Evolutionary conservation across 2,329 filamentous ascomycete genomes (phyloP).

Genomic region (Ophiostoma sp.): DNA sequence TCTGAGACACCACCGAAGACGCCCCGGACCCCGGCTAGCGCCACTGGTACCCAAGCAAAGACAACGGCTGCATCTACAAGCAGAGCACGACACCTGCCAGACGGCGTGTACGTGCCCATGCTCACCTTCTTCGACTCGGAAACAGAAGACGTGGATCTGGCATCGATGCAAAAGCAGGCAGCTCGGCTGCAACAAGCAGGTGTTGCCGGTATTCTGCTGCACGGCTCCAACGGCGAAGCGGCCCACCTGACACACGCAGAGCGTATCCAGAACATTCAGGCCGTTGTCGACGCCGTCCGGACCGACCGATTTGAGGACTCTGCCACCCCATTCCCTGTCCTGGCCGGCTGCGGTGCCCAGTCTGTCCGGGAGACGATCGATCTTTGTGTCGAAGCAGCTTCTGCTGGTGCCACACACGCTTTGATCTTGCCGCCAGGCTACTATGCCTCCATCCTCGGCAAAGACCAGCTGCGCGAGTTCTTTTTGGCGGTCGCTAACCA

Average conservation of each 20-base stretch:
- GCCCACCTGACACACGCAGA: constrained; percentile 68
- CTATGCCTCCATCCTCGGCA: constrained; percentile 62
- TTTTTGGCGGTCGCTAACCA: constrained; percentile 62
- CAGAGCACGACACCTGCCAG: constrained; percentile 12
- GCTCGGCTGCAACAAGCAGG: constrained; percentile 62
- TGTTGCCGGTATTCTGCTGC: constrained; percentile 66
- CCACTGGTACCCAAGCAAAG: not conserved
- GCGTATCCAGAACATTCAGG: constrained; percentile 60
- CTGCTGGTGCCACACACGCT: constrained; percentile 65
- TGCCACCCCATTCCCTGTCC: constrained; percentile 54
- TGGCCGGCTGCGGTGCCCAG: constrained; percentile 69
- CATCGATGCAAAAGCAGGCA: constrained; percentile 52
- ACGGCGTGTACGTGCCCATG: constrained; percentile 62
- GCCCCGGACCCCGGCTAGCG: not conserved
- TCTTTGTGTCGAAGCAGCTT: constrained; percentile 63
- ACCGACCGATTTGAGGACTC: constrained; percentile 39
- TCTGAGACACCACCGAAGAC: constrained; percentile 19
- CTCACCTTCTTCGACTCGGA: constrained; percentile 61
- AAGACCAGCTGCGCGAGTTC: constrained; percentile 58
- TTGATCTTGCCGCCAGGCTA: constrained; percentile 70
- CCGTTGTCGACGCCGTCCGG: constrained; percentile 62
- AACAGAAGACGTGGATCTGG: constrained; percentile 55
- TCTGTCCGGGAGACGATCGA: constrained; percentile 67
- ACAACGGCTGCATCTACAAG: not conserved
- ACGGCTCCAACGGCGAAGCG: constrained; percentile 74